Evolutionary conservation across 2,329 filamentous ascomycete species (phyloP), one percentile per base, ranked within the genome.

Genomic region (Trichoderma arundinaceum): DNA sequence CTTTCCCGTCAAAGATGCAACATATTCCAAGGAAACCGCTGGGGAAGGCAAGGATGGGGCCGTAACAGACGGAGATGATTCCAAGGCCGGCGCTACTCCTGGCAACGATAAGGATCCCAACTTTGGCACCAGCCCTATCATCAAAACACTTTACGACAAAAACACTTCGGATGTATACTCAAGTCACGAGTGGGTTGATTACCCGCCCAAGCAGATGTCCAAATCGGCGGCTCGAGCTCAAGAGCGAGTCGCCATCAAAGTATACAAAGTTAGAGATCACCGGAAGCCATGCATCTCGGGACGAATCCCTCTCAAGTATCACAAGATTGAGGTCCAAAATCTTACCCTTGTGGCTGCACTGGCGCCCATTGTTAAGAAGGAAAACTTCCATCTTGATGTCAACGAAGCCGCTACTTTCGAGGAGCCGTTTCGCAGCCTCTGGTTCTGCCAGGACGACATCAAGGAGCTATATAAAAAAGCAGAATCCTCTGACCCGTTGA

Each of bases 231-330:
- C 74, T 53, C 73, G 73, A 46, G 75, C 72, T 7, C 74, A 81
- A 49, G 77, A 79, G 54, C 74, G 77, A 3, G 76, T 78, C 13
- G 79, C 81, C 65, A 79, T 83, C 74, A 80, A 77, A 67, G 72
- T 82, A 19, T 83, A 76, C 78, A 82, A 81, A 74, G 69, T 79
- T 74, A 81, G 80, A 69, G 80, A 83, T 69, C 66, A 66, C 32
- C 70, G 71, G 9, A 81, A 82, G 73, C 74, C 77, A 4, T 73
- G 77, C 63, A 74, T 82, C 43, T 74, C 68, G 0, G 79, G 79
- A 28, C 71, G 72, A n/a, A 77, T 73, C 39, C 72, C 75, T 10
- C 72, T 82, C 62, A 79, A 78, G 56, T 77, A 77, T 65, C 75
- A 81, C 71, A 71, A 69, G 68, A 73, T 84, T 46, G 75, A 79